Base-by-base conservation (phyloP, 352 stramenopile species). In the Phytopythium boreale region DNA sequence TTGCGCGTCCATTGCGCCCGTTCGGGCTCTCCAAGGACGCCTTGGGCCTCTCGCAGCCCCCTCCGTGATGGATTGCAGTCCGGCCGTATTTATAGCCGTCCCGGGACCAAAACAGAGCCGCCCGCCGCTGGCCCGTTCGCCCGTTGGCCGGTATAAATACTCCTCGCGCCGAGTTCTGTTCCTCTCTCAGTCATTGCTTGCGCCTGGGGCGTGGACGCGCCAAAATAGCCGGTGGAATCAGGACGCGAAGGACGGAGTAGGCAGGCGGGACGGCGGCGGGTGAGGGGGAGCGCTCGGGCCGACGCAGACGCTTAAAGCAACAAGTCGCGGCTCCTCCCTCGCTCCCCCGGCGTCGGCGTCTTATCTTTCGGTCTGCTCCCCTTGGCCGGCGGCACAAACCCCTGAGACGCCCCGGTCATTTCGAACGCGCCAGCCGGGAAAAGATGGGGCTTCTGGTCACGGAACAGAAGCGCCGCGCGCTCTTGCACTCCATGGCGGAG, bases 401-500 rank as follows among this genome's bases (percentile, higher is more conserved):
- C 41, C 17, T 17, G 20, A 50, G 46, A 19, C 24, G 34, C 20
- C 9, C 31, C 53, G 15, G 39, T 27, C 37, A 62, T 26, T 62
- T 52, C 43, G 36, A 29, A 57, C 52, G n/a, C 50, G 41, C 62
- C 29, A 44, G 36, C 29, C 29, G 29, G 50, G 27, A 52, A 15
- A 15, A 39, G 20, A 84, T 86, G 73, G 72, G 70, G n/a, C 64
- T 76, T 36, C 64, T 79, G 26, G 62, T 62, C 29, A 69, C 72
- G 1, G 72, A 82, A 46, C 66, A 80, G 49, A 76, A 71, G 55
- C 72, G 62, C 24, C 64, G 62, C 17, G 63, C 73, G 62, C 68
- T 80, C 37, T 43, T 82, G 59, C 70, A 74, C 37, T 76, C 67
- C 20, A 82, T 82, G 66, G 70, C 75, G 27, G 56, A 66, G 22